Percentiles rank a stretch among this genome's conserved stretches.
Evolutionary conservation across 2,329 filamentous ascomycete genomes (phyloP).

Genomic region (Rachicladosporium sp.): DNA sequence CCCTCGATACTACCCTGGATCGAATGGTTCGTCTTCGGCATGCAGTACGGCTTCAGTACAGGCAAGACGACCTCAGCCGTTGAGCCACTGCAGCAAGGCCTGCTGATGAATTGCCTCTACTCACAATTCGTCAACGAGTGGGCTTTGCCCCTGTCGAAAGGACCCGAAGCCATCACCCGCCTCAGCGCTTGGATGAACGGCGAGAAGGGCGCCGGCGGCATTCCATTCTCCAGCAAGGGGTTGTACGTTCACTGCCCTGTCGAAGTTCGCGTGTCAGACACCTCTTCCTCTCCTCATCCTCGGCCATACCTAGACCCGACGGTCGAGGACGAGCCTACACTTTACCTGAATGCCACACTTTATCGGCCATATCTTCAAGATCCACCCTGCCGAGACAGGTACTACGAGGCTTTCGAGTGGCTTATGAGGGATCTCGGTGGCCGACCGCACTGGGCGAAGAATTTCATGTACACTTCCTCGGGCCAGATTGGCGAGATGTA

Average conservation of each 20-base stretch:
- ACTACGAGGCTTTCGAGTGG: constrained; percentile 85
- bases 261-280: constrained; percentile 78
- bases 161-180: constrained; percentile 73
- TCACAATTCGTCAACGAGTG: constrained; percentile 97
- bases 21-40: constrained; percentile 93
- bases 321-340: constrained; percentile 52
- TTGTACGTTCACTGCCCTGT: constrained; percentile 82
- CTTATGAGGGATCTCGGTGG: constrained; percentile 77
- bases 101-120: constrained; percentile 95
- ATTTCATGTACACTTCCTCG: constrained; percentile 53
- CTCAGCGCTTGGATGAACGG: constrained; percentile 77
- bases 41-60: constrained; percentile 86
- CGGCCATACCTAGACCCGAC: constrained; percentile 65
- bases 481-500: constrained; percentile 56
- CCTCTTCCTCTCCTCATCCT: constrained; percentile 36
- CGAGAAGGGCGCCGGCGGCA: constrained; percentile 54
- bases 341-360: constrained; percentile 83
- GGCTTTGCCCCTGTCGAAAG: constrained; percentile 76
- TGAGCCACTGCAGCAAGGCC: constrained; percentile 64
- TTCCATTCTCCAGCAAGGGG: constrained; percentile 68
- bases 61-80: constrained; percentile 59
- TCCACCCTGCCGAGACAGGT: constrained; percentile 61
- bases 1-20: constrained; percentile 74
- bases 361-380: constrained; percentile 72
- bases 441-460: constrained; percentile 86